These are phyloP conservation scores for Globisporangium echinulatum DNA, from an alignment of 352 stramenopile species.

Conservation along the genomic window DNA sequence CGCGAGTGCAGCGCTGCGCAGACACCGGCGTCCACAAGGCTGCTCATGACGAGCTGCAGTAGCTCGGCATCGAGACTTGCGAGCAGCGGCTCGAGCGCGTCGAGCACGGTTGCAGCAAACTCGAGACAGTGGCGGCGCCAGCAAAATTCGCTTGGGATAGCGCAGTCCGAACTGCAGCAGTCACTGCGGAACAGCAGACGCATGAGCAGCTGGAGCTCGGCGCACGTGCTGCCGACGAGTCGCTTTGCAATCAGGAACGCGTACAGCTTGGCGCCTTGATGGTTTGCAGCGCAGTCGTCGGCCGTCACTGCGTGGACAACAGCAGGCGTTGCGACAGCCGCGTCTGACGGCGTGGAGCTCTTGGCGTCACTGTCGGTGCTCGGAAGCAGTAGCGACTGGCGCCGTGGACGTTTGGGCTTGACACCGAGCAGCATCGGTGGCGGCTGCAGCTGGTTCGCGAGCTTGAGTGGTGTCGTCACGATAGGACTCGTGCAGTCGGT, in stretches of 20 bases:
- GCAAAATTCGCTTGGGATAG: constrained; percentile 35
- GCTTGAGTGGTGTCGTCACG: constrained; percentile 10
- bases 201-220: constrained; percentile 36
- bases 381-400: constrained; percentile 4
- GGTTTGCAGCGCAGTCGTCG: constrained; percentile 21
- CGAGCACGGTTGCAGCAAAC: constrained; percentile 35
- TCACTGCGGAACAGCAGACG: constrained; percentile 27
- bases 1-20: constrained; percentile 22
- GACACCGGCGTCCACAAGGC: constrained; percentile 18
- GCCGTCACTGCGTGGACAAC: not conserved
- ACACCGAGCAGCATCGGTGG: constrained; percentile 6
- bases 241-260: constrained; percentile 42
- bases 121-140: constrained; percentile 23
- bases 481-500: constrained; percentile 8
- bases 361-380: no score
- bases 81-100: constrained; percentile 29
- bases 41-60: constrained; percentile 20
- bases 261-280: constrained; percentile 40
- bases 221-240: constrained; percentile 34
- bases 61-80: constrained; percentile 24
- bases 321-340: not conserved
- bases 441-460: not conserved
- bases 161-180: constrained; percentile 7
- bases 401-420: constrained; percentile 14
- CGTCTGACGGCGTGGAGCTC: no score